phyloP scores from a whole-genome alignment of 2,329 filamentous ascomycete genomes.

The Sphaceloma murrayae region DNA sequence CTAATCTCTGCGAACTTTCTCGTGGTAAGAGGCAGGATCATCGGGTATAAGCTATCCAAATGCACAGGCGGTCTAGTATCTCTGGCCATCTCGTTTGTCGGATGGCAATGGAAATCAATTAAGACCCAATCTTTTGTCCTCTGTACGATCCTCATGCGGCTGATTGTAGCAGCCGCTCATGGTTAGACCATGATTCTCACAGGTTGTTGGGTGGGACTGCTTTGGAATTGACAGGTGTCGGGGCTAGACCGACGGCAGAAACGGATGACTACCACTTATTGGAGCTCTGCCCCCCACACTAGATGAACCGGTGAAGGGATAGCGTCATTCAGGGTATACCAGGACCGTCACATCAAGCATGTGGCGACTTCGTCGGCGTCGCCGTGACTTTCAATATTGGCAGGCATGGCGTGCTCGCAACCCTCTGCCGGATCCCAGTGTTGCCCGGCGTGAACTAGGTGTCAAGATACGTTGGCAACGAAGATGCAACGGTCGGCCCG shows the following conservation, averaged over 20 bases:
- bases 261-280: no score
- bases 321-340: no score
- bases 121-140: not conserved
- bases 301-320: no score
- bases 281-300: no score
- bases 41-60: not conserved
- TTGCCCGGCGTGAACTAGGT: not conserved
- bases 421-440: no score
- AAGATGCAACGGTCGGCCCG: not conserved
- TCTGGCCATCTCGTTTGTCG: not conserved
- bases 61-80: not conserved
- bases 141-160: not conserved
- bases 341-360: no score
- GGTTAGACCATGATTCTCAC: no score
- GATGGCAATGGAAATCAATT: slow-evolving; percentile 3
- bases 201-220: no score
- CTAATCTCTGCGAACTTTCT: not conserved
- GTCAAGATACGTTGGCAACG: slow-evolving; percentile 10
- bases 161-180: no score
- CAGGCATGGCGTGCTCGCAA: slow-evolving; percentile 8
- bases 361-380: no score
- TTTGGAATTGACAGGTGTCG: not conserved
- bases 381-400: no score
- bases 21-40: not conserved
- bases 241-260: no score